Percentiles rank a stretch among this genome's conserved stretches.
Evolutionary conservation across 495 filamentous ascomycete species (phyloP).

Genomic region (Neurospora cerealis): DNA sequence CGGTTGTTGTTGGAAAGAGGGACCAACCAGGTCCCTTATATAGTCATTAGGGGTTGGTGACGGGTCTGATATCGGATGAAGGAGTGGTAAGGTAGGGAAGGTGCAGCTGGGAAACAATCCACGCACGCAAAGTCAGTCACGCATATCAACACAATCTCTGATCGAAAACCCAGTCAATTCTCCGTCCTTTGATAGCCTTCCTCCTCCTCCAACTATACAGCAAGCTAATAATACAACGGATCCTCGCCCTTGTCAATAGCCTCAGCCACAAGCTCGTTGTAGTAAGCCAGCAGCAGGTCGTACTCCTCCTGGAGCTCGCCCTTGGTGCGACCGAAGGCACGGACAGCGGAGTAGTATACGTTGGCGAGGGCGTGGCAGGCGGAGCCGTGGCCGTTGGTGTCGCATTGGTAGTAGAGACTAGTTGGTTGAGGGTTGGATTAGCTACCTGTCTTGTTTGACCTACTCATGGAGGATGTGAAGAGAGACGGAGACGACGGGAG

Average conservation of each 20-base stretch:
- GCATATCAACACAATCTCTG: background rate
- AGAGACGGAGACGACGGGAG: too few relatives aligned
- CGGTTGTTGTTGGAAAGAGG: too few relatives aligned
- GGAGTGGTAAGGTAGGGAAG: too few relatives aligned
- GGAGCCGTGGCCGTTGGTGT: background rate
- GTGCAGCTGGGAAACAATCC: too few relatives aligned
- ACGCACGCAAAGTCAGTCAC: background rate
- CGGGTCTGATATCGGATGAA: too few relatives aligned
- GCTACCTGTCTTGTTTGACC: too few relatives aligned
- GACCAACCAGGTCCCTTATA: too few relatives aligned
- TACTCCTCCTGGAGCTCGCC: conserved; percentile 22
- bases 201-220: background rate
- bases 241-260: conserved; percentile 17
- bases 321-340: conserved; percentile 22
- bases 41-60: too few relatives aligned
- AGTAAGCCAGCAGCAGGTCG: conserved; percentile 23
- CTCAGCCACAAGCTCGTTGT: conserved; percentile 20
- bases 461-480: too few relatives aligned
- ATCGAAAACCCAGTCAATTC: background rate
- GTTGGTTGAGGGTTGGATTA: conserved; percentile 1
- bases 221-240: background rate
- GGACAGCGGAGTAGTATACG: conserved; percentile 37
- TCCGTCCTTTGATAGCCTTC: background rate
- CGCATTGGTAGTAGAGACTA: conserved; percentile 27
- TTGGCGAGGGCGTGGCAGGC: conserved; percentile 29